Percentiles rank a stretch among this genome's conserved stretches.
Conservation (phyloP, 306 rosid species). For the Fragaria iinumae region DNA sequence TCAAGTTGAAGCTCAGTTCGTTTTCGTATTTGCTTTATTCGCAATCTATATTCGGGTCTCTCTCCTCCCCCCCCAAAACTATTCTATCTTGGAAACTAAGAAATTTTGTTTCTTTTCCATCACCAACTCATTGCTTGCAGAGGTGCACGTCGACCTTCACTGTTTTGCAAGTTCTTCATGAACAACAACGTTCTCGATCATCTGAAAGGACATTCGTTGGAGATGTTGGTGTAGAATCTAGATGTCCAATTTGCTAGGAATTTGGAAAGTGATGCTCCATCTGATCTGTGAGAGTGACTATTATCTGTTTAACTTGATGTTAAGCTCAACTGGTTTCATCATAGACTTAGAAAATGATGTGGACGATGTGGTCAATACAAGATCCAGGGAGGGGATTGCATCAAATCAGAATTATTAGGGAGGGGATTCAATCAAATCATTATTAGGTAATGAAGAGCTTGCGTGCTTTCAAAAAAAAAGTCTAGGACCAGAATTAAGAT, state of each 20-base stretch:
- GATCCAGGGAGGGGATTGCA: background rate
- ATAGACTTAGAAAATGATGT: background rate
- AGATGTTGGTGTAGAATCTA: background rate
- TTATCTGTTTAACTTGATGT: background rate
- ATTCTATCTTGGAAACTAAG: conserved; percentile 13
- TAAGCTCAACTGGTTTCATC: background rate
- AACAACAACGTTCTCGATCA: background rate
- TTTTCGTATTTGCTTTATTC: background rate
- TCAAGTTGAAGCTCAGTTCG: conserved; percentile 8
- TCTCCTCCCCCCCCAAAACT: background rate
- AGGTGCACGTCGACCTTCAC: background rate
- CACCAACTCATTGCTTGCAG: background rate
- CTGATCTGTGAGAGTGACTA: background rate
- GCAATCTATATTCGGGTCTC: conserved; percentile 13
- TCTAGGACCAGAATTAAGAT: too few species aligned
- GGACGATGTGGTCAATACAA: background rate
- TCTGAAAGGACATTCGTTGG: background rate
- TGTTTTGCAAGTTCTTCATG: background rate
- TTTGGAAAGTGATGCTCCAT: conserved; percentile 13
- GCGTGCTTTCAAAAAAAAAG: background rate
- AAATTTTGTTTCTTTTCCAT: background rate
- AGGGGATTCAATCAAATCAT: background rate
- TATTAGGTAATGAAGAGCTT: background rate
- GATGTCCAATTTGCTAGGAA: background rate
- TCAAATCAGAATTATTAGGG: background rate